phyloP scores from a whole-genome alignment of 2,329 filamentous ascomycete genomes.

The Trichoderma brevicompactum region DNA sequence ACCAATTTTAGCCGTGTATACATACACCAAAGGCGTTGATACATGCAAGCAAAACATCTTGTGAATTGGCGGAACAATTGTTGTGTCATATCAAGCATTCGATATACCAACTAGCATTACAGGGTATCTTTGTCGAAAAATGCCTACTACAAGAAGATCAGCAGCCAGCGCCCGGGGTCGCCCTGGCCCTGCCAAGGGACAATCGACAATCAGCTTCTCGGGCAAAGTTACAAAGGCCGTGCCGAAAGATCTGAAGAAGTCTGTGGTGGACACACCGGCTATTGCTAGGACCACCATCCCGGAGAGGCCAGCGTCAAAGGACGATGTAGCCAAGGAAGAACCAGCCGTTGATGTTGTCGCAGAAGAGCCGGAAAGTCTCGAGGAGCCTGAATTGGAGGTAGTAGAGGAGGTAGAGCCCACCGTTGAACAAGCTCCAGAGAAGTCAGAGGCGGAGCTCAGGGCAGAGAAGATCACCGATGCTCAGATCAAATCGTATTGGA shows the following conservation, averaged over 20 bases:
- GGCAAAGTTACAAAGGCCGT: conserved; percentile 60
- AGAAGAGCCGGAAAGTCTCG: conserved; percentile 30
- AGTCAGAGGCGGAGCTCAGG: conserved; percentile 56
- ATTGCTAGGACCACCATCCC: conserved; percentile 43
- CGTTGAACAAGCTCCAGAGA: conserved; percentile 43
- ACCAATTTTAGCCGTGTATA: background rate
- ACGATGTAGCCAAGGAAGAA: conserved; percentile 20
- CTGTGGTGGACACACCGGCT: conserved; percentile 41
- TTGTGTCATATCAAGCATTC: background rate
- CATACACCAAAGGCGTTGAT: background rate
- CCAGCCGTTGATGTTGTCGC: conserved; percentile 27
- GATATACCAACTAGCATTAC: background rate
- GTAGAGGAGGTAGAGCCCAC: conserved; percentile 35
- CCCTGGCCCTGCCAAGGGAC: conserved; percentile 48
- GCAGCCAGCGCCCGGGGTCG: conserved; percentile 45
- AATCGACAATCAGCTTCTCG: conserved; percentile 63
- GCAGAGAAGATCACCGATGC: conserved; percentile 69
- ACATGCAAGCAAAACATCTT: background rate
- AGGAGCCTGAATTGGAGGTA: conserved; percentile 31
- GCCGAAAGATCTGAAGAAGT: conserved; percentile 53
- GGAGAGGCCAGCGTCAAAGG: conserved; percentile 33
- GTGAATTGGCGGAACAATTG: background rate
- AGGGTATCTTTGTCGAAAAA: conserved; percentile 36
- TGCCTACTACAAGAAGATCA: conserved; percentile 58
- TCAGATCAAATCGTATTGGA: conserved; percentile 80